A percentile compares a stretch with the other conserved stretches of the same genome.
Evolutionary conservation across 1,284 basidiomycete species (phyloP).

Genomic region (Meripilus lineatus): DNA sequence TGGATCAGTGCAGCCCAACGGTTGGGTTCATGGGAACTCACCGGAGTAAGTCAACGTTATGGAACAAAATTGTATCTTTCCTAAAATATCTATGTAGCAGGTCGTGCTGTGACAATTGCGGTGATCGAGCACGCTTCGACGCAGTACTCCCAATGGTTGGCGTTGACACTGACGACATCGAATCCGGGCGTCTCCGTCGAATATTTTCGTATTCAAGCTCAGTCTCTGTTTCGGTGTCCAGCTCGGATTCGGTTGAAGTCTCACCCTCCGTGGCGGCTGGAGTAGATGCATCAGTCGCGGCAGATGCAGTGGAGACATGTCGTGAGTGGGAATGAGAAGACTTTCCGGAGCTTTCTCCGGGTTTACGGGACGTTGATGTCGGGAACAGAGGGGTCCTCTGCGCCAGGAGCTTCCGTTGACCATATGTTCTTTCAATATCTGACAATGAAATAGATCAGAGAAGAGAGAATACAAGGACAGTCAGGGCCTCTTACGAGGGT

Average conservation of each 20-base stretch:
- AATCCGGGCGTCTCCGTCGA: constrained; percentile 9
- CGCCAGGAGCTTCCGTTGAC: constrained; percentile 82
- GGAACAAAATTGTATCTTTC: constrained; percentile 79
- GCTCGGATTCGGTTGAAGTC: constrained; percentile 61
- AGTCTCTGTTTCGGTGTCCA: constrained; percentile 66
- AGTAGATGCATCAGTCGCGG: constrained; percentile 37
- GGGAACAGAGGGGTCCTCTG: constrained; percentile 65
- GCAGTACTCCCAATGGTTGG: constrained; percentile 6
- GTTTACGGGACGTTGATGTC: constrained; percentile 11
- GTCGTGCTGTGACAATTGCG: constrained; percentile 73
- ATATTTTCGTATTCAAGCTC: constrained; percentile 33
- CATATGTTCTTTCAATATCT: constrained; percentile 94
- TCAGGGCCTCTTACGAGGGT: constrained; percentile 69
- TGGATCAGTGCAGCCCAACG: too few relatives aligned
- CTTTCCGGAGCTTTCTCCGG: constrained; percentile 5
- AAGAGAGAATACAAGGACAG: constrained; percentile 6
- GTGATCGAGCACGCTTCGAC: constrained; percentile 17
- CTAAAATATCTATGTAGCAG: constrained; percentile 88
- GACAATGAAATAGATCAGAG: not conserved
- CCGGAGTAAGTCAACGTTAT: constrained; percentile 85
- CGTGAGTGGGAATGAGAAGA: constrained; percentile 14
- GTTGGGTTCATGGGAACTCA: too few relatives aligned
- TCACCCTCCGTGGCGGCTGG: constrained; percentile 71
- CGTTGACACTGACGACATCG: constrained; percentile 9
- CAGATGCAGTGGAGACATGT: constrained; percentile 20